These are phyloP conservation scores for Hibiscus mutabilis DNA, from an alignment of 345 rosid species.

Conservation along the genomic window DNA sequence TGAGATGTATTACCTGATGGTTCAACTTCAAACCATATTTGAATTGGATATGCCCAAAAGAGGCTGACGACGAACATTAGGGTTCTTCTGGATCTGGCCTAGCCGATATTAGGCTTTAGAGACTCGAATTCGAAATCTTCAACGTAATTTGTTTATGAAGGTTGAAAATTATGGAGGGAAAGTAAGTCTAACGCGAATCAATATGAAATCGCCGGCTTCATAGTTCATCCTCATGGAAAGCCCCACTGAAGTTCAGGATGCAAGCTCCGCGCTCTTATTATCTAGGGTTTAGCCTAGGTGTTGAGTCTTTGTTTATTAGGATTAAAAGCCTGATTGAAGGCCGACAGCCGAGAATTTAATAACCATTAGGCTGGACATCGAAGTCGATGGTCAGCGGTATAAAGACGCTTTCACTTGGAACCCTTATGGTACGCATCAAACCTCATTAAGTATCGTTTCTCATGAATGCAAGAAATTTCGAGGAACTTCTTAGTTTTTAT, in stretches of 20 bases:
- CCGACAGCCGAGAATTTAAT: constrained; percentile 70
- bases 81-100: neutral
- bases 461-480: neutral
- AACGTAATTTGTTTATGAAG: neutral
- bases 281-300: neutral
- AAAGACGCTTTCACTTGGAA: constrained; percentile 95
- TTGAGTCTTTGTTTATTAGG: neutral
- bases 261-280: constrained; percentile 23
- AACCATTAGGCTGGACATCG: constrained; percentile 82
- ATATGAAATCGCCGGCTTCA: constrained; percentile 44
- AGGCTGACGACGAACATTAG: neutral
- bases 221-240: constrained; percentile 37
- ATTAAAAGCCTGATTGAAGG: constrained; percentile 35
- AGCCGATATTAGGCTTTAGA: neutral
- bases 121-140: neutral
- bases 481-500: neutral
- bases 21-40: neutral
- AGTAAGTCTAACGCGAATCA: neutral
- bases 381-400: constrained; percentile 81
- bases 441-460: neutral
- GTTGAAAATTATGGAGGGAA: neutral
- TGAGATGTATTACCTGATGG: neutral
- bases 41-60: neutral
- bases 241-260: constrained; percentile 88
- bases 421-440: constrained; percentile 52